Conservation (phyloP, 768 basidiomycete genomes). For the Coprinopsis cinerea region DNA sequence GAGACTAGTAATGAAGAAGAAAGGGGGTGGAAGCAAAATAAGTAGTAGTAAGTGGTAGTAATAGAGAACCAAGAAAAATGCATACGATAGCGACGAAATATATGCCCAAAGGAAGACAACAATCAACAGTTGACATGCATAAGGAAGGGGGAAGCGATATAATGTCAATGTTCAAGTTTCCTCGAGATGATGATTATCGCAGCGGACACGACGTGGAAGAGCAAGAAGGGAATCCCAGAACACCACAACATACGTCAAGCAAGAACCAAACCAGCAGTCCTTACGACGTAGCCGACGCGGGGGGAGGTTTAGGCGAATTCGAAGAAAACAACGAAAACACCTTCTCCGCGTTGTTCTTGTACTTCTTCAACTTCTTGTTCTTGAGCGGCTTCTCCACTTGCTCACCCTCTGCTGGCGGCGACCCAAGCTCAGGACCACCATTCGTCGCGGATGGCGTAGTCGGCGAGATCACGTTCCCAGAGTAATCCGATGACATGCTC, state of each 20-base stretch:
- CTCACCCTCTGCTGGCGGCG: constrained; percentile 15
- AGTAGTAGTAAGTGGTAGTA: background rate
- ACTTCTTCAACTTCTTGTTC: constrained; percentile 77
- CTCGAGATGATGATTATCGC: background rate
- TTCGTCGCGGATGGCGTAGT: constrained; percentile 26
- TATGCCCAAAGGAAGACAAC: background rate
- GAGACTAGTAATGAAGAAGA: background rate
- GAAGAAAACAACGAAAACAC: constrained; percentile 77
- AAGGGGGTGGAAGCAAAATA: background rate
- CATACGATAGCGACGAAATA: constrained; percentile 10
- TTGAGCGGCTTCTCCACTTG: constrained; percentile 50
- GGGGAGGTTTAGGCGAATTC: constrained; percentile 8
- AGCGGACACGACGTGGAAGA: background rate
- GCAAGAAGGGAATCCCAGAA: background rate
- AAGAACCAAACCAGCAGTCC: background rate
- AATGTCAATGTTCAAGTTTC: background rate
- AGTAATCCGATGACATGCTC: constrained; percentile 69
- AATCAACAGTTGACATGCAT: background rate
- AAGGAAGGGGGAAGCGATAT: background rate
- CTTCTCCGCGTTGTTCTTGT: constrained; percentile 85
- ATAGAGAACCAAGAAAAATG: background rate
- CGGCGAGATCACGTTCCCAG: constrained; percentile 45
- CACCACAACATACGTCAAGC: background rate
- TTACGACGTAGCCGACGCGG: background rate
- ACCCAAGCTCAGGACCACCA: constrained; percentile 18